These are phyloP conservation scores for Graphiopsis chlorocephala DNA, from an alignment of 2,329 filamentous ascomycete genomes.

Conservation along the genomic window DNA sequence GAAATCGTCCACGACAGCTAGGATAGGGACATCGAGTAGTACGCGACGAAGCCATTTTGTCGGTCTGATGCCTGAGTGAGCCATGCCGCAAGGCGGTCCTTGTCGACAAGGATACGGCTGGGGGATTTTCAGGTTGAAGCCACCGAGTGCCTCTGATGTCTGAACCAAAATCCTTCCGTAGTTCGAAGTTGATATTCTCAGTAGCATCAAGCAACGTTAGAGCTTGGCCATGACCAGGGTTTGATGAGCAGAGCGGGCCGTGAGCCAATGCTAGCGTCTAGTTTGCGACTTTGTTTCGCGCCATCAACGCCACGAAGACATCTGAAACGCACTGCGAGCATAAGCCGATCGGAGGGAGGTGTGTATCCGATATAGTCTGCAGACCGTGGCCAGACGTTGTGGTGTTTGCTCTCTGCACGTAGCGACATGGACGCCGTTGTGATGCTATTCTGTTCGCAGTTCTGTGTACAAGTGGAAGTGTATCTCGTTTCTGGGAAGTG, in stretches of 20 bases:
- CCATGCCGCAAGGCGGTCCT: background rate
- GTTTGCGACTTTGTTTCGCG: constrained; percentile 4
- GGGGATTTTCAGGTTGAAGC: constrained; percentile 10
- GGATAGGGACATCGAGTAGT: background rate
- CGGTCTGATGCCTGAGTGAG: background rate
- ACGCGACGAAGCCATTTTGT: background rate
- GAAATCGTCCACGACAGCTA: background rate
- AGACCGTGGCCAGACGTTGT: background rate
- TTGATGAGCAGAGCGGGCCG: background rate
- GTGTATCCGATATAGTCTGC: background rate
- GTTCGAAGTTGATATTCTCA: background rate
- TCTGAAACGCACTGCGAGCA: constrained; percentile 13
- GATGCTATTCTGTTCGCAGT: background rate
- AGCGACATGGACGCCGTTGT: background rate
- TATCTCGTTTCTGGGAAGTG: background rate
- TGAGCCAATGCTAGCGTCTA: constrained; percentile 6
- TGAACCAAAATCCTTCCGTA: constrained; percentile 6
- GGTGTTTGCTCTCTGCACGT: background rate
- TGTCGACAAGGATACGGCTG: constrained; percentile 7
- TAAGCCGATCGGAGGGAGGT: background rate
- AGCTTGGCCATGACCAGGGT: background rate
- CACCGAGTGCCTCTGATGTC: background rate
- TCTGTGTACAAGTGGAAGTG: background rate
- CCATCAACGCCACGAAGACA: constrained; percentile 5
- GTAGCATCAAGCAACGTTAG: constrained; percentile 7